Evolutionary conservation across 2,329 filamentous ascomycete genomes (phyloP).

Genomic region (Cordyceps pruinosa): DNA sequence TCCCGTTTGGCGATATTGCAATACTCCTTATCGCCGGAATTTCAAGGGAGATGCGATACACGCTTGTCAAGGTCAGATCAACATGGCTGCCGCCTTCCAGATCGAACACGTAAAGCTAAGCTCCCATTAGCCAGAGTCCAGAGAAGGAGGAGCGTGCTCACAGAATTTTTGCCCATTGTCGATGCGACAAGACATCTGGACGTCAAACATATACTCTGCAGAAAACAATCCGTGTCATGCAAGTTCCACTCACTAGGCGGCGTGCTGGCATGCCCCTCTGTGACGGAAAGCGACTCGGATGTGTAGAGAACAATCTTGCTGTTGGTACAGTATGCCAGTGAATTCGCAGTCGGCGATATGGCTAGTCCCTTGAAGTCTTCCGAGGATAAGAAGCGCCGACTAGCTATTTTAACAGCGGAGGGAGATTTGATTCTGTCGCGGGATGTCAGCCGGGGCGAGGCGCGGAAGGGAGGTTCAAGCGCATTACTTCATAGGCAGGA

Average conservation of each 20-base stretch:
- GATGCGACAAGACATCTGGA: constrained; percentile 19
- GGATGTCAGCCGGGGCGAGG: not conserved
- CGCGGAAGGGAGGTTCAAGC: too few relatives aligned
- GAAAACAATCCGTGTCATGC: constrained; percentile 15
- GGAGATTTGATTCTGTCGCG: not conserved
- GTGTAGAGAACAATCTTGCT: constrained; percentile 22
- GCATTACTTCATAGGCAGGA: not conserved
- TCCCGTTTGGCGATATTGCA: constrained; percentile 16
- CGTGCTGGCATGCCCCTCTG: not conserved
- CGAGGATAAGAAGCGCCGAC: constrained; percentile 11
- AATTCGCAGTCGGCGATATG: constrained; percentile 21
- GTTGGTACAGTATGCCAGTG: constrained; percentile 25
- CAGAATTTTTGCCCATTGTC: constrained; percentile 17
- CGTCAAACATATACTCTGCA: constrained; percentile 18
- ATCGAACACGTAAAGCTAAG: constrained; percentile 21
- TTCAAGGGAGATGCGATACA: constrained; percentile 15
- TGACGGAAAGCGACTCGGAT: constrained; percentile 16
- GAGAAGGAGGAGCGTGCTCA: constrained; percentile 1
- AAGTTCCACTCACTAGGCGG: constrained; percentile 12
- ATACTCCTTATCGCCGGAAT: constrained; percentile 15
- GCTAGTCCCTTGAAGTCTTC: constrained; percentile 22
- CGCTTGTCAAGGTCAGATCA: constrained; percentile 14
- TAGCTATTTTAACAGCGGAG: not conserved
- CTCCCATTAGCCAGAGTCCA: not conserved
- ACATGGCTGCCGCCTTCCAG: constrained; percentile 16